Conservation (phyloP, 306 rosid species). For the Vachellia pachyceras region DNA sequence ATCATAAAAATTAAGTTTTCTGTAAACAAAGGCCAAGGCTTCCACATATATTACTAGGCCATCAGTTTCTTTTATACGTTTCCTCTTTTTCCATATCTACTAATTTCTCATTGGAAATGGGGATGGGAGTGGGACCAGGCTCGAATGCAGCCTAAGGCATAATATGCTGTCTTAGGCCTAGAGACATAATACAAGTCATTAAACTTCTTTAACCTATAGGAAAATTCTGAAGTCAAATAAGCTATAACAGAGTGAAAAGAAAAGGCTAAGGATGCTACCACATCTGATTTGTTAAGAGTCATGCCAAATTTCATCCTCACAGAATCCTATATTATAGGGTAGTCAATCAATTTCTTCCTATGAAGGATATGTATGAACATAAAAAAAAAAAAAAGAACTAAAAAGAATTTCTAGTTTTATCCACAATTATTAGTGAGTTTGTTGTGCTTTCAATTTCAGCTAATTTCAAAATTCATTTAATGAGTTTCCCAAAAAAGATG, state of each 20-base stretch:
- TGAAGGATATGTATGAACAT: background rate
- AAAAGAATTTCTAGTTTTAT: background rate
- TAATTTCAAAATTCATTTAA: background rate
- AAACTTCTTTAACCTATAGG: background rate
- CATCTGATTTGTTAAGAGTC: background rate
- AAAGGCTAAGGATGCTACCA: background rate
- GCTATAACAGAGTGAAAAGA: background rate
- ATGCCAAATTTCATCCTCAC: slow-evolving; percentile 13
- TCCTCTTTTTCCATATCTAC: background rate
- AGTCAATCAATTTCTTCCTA: background rate
- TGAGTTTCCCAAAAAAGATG: background rate
- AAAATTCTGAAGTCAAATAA: slow-evolving; percentile 16
- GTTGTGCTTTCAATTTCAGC: background rate
- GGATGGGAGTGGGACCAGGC: background rate
- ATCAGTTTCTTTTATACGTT: background rate
- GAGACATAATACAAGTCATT: background rate
- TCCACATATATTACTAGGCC: slow-evolving; percentile 18
- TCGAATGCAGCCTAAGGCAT: background rate
- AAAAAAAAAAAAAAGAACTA: background rate
- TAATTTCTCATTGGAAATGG: background rate
- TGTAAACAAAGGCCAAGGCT: slow-evolving; percentile 4
- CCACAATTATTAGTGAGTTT: background rate
- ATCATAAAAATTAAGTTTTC: background rate
- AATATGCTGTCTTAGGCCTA: background rate
- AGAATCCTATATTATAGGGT: background rate